Base-by-base conservation (phyloP, 2,329 filamentous ascomycete genomes). In the Leptographium lundbergii region DNA sequence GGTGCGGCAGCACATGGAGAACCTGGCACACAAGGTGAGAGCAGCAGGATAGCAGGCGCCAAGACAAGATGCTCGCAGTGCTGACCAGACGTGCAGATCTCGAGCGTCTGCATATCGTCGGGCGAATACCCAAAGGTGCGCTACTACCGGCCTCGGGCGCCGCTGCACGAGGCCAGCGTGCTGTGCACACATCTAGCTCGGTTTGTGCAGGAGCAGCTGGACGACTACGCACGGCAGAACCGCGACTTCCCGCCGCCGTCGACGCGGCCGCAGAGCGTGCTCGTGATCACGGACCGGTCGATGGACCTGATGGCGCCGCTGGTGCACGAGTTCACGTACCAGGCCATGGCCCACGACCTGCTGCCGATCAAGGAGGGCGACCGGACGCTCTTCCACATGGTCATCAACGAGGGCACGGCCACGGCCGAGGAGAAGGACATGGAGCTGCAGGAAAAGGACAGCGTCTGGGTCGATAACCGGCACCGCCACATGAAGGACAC, bases 401-500 rank as follows among this genome's bases (percentile, higher is more conserved):
- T 81, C 2, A 77, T 94, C 63, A 94, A 95, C 64, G 83, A 91
- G 65, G 89, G 87, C 11, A 78, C 81, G 4, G 72, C 77, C 0
- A 82, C 86, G 50, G 81, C 86, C 32, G 84, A 95, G 69, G 82
- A 88, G 61, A 96, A 95, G 70, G 91, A 96, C 52, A 88, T 96
- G 80, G 91, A 96, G 66, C 87, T 99, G 55, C 80, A 80, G 36
- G 94, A 99, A 64, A 88, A 89, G 67, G 94, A 99, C 74, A 88
- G 86, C 69, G 88, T 99, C 54, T 99, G 94, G 94, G 86, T 95
- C 27, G 89, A 94, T 61, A 96, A 96, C 68, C 82, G 94, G 58
- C 94, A 99, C 73, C 81, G 85, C 57, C 94, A 99, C 72, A 99
- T 99, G 94, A 96, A 95, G 70, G 91, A 97, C 70, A 94, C 94